phyloP scores from a whole-genome alignment of 2,329 filamentous ascomycete genomes.

The Exutisphaerella laricina region DNA sequence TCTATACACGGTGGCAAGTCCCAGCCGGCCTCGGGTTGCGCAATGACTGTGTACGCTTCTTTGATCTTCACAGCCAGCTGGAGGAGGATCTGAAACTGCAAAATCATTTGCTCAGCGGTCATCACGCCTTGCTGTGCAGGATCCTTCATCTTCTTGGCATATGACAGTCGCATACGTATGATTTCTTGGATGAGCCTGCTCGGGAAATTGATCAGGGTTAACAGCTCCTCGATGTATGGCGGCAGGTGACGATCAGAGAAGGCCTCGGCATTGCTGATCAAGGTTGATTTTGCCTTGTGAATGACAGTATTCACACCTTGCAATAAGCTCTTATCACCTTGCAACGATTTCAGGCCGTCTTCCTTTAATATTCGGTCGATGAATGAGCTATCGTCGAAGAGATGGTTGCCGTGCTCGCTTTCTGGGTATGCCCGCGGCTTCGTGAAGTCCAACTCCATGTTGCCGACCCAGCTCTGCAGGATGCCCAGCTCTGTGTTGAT shows the following conservation, averaged over 20 bases:
- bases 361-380: constrained; percentile 93
- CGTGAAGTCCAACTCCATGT: constrained; percentile 86
- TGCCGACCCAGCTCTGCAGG: constrained; percentile 93
- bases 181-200: constrained; percentile 95
- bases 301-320: constrained; percentile 79
- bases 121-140: constrained; percentile 85
- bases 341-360: constrained; percentile 85
- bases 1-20: constrained; percentile 94
- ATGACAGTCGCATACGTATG: constrained; percentile 82
- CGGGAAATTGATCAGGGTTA: constrained; percentile 95
- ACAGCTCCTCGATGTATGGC: constrained; percentile 91
- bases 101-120: constrained; percentile 96
- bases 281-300: constrained; percentile 83
- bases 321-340: constrained; percentile 79
- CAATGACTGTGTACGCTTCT: constrained; percentile 75
- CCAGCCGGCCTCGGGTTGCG: constrained; percentile 85
- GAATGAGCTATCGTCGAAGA: constrained; percentile 87
- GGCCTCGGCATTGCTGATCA: constrained; percentile 77
- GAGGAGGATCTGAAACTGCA: constrained; percentile 89
- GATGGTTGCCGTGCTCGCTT: constrained; percentile 56
- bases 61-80: constrained; percentile 92
- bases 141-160: constrained; percentile 93
- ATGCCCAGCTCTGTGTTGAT: constrained; percentile 94
- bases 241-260: constrained; percentile 88
- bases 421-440: constrained; percentile 65